These are phyloP conservation scores for Gnomoniopsis smithogilvyi DNA, from an alignment of 2,329 filamentous ascomycete species.

Conservation along the genomic window DNA sequence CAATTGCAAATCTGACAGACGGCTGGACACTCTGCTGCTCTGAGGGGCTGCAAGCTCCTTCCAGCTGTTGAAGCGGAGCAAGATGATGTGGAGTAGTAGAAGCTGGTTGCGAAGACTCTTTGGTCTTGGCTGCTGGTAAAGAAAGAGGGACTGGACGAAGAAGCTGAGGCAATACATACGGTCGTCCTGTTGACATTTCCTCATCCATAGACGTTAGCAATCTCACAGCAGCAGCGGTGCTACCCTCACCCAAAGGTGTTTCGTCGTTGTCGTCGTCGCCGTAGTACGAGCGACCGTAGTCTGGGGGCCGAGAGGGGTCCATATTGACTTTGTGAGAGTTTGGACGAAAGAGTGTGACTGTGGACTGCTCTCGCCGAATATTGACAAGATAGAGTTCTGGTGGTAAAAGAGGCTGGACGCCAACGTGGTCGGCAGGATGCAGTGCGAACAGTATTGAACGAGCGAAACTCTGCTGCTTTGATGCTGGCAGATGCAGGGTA, in stretches of 20 bases:
- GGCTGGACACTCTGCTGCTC: constrained; percentile 19
- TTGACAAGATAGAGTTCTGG: background rate
- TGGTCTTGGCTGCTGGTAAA: constrained; percentile 22
- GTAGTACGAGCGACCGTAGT: constrained; percentile 56
- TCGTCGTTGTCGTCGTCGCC: constrained; percentile 49
- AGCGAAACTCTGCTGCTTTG: background rate
- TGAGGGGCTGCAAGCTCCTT: constrained; percentile 29
- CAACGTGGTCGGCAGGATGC: background rate
- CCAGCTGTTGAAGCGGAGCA: constrained; percentile 34
- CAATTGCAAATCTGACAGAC: constrained; percentile 13
- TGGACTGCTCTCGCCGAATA: background rate
- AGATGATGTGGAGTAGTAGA: constrained; percentile 33
- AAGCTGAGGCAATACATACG: constrained; percentile 49
- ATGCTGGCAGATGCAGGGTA: background rate
- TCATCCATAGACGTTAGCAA: constrained; percentile 63
- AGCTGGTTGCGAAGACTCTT: constrained; percentile 24
- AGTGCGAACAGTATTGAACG: background rate
- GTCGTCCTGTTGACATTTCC: constrained; percentile 39
- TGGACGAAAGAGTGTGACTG: background rate
- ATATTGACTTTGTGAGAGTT: constrained; percentile 30
- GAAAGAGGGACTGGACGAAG: constrained; percentile 23
- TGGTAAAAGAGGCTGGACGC: background rate
- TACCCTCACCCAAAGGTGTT: constrained; percentile 40
- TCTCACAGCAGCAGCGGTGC: constrained; percentile 52
- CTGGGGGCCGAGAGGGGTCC: constrained; percentile 53